Percentiles rank a stretch among this genome's conserved stretches.
Evolutionary conservation across 495 filamentous ascomycete genomes (phyloP).

Genomic region (Penicillium crystallinum): DNA sequence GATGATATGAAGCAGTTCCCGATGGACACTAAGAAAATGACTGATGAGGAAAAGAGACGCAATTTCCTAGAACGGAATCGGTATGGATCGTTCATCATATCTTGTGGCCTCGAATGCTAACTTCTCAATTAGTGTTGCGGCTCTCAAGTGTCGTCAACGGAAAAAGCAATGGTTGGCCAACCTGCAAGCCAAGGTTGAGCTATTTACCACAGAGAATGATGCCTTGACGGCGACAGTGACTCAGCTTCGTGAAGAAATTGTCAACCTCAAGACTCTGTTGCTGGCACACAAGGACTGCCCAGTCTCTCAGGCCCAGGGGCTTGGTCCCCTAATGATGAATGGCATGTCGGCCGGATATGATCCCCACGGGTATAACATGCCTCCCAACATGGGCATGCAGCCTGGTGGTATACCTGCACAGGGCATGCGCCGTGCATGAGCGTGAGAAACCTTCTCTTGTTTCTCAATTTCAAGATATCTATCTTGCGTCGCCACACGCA

Average conservation of each 20-base stretch:
- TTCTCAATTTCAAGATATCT: slow-evolving; percentile 4
- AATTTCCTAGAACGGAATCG: slow-evolving; percentile 96
- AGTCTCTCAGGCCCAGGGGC: slow-evolving; percentile 79
- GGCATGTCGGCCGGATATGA: slow-evolving; percentile 42
- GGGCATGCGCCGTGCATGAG: slow-evolving; percentile 31
- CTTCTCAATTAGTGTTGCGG: slow-evolving; percentile 69
- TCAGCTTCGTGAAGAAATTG: slow-evolving; percentile 84
- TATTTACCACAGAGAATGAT: slow-evolving; percentile 89
- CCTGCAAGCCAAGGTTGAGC: slow-evolving; percentile 88
- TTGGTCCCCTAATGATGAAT: slow-evolving; percentile 64
- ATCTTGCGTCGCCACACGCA: slow-evolving; percentile 4
- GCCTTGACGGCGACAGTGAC: slow-evolving; percentile 76
- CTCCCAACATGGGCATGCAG: slow-evolving; percentile 38
- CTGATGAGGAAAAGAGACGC: slow-evolving; percentile 96
- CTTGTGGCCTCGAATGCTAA: slow-evolving; percentile 16
- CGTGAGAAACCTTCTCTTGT: slow-evolving; percentile 3
- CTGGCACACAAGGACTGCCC: slow-evolving; percentile 97
- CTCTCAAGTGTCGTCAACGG: slow-evolving; percentile 92
- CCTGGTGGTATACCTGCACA: slow-evolving; percentile 37
- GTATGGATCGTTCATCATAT: slow-evolving; percentile 55
- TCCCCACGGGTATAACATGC: slow-evolving; percentile 34
- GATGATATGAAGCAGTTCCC: slow-evolving; percentile 41
- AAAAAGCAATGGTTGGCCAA: slow-evolving; percentile 99
- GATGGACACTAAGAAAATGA: slow-evolving; percentile 76
- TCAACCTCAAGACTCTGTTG: slow-evolving; percentile 88